Percentiles rank a stretch among this genome's conserved stretches.
Evolutionary conservation across 306 rosid genomes (phyloP).

Genomic region (Parietaria judaica): DNA sequence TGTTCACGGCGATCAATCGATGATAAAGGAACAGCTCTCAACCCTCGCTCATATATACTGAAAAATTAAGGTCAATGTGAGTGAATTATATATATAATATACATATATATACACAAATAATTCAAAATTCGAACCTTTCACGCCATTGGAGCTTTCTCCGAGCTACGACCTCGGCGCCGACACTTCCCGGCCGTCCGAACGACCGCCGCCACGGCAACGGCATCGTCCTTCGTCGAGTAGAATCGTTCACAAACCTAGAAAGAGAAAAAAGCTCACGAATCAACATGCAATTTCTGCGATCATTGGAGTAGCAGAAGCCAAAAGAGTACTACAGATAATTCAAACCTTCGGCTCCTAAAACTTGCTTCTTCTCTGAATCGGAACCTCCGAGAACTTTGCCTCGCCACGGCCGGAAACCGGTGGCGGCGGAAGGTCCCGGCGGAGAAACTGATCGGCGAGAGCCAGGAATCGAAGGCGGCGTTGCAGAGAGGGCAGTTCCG

Average conservation of each 20-base stretch:
- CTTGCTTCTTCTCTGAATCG: neutral
- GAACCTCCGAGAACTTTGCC: neutral
- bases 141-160: slow-evolving; percentile 54
- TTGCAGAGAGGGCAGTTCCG: slow-evolving; percentile 59
- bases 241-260: slow-evolving; percentile 23
- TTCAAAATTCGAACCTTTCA: slow-evolving; percentile 26
- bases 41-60: slow-evolving; percentile 24
- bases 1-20: slow-evolving; percentile 17
- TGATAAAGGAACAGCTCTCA: slow-evolving; percentile 33
- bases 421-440: slow-evolving; percentile 27
- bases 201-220: slow-evolving; percentile 51
- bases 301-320: slow-evolving; percentile 1
- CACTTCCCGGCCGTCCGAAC: slow-evolving; percentile 41
- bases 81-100: neutral
- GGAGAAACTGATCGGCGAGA: slow-evolving; percentile 28
- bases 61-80: neutral
- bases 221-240: slow-evolving; percentile 22
- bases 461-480: slow-evolving; percentile 42
- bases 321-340: neutral
- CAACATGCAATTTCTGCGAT: neutral
- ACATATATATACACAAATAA: neutral
- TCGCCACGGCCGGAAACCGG: slow-evolving; percentile 16
- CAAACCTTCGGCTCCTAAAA: slow-evolving; percentile 5
- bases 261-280: neutral
- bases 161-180: slow-evolving; percentile 25